Evolutionary conservation across 78 protist genomes (phyloP), one percentile per base, ranked within the genome.

Genomic region (Protostelium mycophagum): DNA sequence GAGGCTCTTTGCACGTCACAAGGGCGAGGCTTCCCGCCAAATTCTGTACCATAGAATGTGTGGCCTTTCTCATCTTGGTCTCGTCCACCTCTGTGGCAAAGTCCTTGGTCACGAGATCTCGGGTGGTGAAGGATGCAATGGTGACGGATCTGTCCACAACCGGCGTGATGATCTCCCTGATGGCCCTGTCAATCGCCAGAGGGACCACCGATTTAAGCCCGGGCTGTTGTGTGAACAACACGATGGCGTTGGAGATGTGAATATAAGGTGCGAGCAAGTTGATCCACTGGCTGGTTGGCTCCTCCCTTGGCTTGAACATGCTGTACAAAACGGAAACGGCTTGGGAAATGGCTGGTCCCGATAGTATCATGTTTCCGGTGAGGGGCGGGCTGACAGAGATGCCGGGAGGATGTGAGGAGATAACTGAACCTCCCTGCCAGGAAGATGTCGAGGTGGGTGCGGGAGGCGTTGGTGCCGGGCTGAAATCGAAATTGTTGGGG

Each of bases 1-100:
- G 93, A 31, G 98, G 98, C 83, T 99, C 99, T 85, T 93, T 91
- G 96, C 98, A 94, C 5, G 99, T 96, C 5, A 97, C 99, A 37
- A 96, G 87, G 31, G 99, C 98, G 29, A 98, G 93, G 38, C 90
- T 83, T 37, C 97, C 95, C n/a, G 99, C 97, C 25, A 99, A 93
- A 36, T 39, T 83, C 89, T 89, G 95, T 0, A 87, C 99, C 99
- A 98, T 98, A 89, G 88, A 63, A 39, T 96, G 98, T 0, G 98
- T 97, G 0, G 98, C 98, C 36, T 85, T 35, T 84, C 90, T 89
- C 98, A 98, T 91, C 83, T 90, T 87, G 35, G 5, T 1, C 87
- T 96, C 98, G 90, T 98, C 99, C 0, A 94, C 94, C 91, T 98
- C 99, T 34, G 95, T 86, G 35, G 97, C 96, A 83, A 98, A 97